Evolutionary conservation across 2,329 filamentous ascomycete species (phyloP).

Genomic region (Alternaria postmessia): DNA sequence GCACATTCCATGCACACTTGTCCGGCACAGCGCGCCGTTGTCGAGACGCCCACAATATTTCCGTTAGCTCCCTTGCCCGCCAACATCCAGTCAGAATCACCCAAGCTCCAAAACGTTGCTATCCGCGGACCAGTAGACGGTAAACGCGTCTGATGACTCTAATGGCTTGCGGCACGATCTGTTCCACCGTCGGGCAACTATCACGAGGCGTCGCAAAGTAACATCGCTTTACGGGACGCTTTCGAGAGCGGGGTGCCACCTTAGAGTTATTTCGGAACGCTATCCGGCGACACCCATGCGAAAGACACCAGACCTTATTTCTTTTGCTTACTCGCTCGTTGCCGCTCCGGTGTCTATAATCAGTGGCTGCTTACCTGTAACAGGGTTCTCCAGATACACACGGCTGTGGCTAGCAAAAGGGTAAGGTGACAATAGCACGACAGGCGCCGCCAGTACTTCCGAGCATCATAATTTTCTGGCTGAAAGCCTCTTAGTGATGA

Average conservation of each 20-base stretch:
- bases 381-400: constrained; percentile 45
- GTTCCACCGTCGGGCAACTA: constrained; percentile 17
- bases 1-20: constrained; percentile 6
- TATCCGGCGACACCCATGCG: constrained; percentile 34
- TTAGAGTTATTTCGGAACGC: constrained; percentile 17
- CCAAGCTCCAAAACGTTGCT: constrained; percentile 3
- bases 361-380: constrained; percentile 19
- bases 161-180: constrained; percentile 24
- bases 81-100: background rate
- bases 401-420: constrained; percentile 41
- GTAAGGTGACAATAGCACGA: constrained; percentile 30
- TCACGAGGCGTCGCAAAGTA: constrained; percentile 26
- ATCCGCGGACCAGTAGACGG: constrained; percentile 6
- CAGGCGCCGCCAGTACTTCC: constrained; percentile 40
- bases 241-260: constrained; percentile 17
- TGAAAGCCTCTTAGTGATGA: constrained; percentile 16
- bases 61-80: constrained; percentile 9
- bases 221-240: constrained; percentile 11
- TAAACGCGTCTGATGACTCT: constrained; percentile 10
- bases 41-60: constrained; percentile 8
- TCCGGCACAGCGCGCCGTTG: constrained; percentile 14
- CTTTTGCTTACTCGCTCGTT: constrained; percentile 28
- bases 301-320: constrained; percentile 12
- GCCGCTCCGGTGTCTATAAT: constrained; percentile 18
- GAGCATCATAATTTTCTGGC: constrained; percentile 29